Conservation (phyloP, 495 filamentous ascomycete species). For the Neurospora sp. region DNA sequence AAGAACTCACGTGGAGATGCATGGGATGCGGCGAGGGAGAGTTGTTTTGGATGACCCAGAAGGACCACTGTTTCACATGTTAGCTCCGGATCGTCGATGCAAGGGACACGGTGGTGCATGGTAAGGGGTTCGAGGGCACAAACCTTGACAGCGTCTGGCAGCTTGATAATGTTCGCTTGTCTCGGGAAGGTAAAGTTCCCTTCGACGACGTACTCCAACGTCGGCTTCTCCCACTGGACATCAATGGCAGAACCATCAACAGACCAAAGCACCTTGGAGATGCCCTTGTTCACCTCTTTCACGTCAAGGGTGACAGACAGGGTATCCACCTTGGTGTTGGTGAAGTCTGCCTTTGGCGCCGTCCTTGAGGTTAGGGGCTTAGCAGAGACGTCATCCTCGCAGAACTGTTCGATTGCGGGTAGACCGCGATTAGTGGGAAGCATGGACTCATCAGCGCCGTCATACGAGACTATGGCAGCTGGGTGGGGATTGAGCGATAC, state of each 20-base stretch:
- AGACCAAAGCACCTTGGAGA: constrained; percentile 10
- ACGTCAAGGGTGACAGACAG: background rate
- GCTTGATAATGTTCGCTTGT: constrained; percentile 26
- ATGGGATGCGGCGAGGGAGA: constrained; percentile 30
- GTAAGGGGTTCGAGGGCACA: constrained; percentile 23
- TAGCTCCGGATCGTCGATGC: constrained; percentile 5
- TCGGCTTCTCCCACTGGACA: constrained; percentile 21
- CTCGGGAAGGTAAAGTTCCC: constrained; percentile 22
- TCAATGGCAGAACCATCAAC: constrained; percentile 16
- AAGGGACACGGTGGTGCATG: background rate
- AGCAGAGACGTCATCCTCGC: constrained; percentile 1
- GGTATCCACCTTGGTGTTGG: background rate
- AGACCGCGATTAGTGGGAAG: constrained; percentile 8
- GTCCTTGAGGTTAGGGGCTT: background rate
- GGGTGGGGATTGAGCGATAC: constrained; percentile 1
- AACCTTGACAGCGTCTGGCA: constrained; percentile 30
- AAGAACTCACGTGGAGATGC: constrained; percentile 36
- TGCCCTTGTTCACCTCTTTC: background rate
- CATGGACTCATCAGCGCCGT: background rate
- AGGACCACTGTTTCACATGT: constrained; percentile 25
- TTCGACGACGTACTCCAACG: constrained; percentile 29
- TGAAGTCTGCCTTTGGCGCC: background rate
- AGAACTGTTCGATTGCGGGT: background rate
- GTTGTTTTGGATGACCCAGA: constrained; percentile 30
- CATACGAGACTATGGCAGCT: constrained; percentile 11